Percentiles rank a stretch among this genome's conserved stretches.
Conservation (phyloP, 2,329 filamentous ascomycete species). For the Podosphaera xanthii region DNA sequence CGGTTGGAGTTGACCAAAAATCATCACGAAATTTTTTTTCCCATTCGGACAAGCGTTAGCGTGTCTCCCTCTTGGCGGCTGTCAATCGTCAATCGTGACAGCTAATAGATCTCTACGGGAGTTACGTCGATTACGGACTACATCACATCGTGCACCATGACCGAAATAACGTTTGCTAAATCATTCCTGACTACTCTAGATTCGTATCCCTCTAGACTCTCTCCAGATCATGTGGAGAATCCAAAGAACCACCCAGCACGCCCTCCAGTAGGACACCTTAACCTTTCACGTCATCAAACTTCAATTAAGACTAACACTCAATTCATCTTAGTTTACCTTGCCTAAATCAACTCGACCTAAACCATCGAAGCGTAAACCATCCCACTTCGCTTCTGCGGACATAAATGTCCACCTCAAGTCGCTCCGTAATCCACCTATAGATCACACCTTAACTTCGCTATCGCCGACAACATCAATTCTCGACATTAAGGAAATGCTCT, state of each 20-base stretch:
- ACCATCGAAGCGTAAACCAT: constrained; percentile 21
- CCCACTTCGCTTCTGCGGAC: constrained; percentile 29
- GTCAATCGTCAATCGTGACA: neutral
- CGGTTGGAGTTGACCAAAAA: neutral
- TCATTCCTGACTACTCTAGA: constrained; percentile 64
- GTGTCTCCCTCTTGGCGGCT: neutral
- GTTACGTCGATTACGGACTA: no score
- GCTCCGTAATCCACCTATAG: constrained; percentile 49
- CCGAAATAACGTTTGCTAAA: constrained; percentile 70
- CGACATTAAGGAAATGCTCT: constrained; percentile 52
- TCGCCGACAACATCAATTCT: constrained; percentile 50
- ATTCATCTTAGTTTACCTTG: constrained; percentile 37
- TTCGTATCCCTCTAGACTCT: constrained; percentile 55
- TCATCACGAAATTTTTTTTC: constrained; percentile 3
- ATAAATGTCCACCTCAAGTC: constrained; percentile 46
- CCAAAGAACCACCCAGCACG: constrained; percentile 54
- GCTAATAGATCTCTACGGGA: no score
- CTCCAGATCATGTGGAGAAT: constrained; percentile 79
- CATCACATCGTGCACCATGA: constrained; percentile 27
- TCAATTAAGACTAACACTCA: constrained; percentile 1
- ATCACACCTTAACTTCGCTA: constrained; percentile 40
- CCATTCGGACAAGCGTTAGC: neutral
- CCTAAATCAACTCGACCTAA: constrained; percentile 40
- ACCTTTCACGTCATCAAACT: neutral
- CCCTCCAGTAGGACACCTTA: constrained; percentile 38